Percentiles rank a stretch among this genome's conserved stretches.
Conservation (phyloP, 108 stramenopile genomes). For the Aurantiochytrium sp. region DNA sequence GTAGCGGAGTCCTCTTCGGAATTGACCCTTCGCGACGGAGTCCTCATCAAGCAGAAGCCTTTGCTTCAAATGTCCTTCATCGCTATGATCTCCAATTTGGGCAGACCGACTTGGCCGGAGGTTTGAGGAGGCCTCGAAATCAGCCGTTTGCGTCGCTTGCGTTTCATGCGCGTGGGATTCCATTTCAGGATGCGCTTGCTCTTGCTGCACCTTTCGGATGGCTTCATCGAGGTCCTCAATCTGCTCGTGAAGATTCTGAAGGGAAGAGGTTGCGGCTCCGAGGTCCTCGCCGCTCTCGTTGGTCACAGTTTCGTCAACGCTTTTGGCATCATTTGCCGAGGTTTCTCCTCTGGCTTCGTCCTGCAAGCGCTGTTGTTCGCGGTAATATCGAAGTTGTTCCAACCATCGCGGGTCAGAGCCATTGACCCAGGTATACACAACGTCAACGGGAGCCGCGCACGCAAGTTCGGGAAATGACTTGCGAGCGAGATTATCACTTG, state of each 20-base stretch:
- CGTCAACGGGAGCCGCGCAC: constrained; percentile 34
- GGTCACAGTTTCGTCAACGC: too few species aligned
- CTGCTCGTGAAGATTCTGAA: not conserved
- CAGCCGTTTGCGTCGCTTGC: too few species aligned
- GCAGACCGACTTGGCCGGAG: too few species aligned
- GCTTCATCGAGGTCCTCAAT: not conserved
- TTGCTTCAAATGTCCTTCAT: too few species aligned
- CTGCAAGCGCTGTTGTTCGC: not conserved
- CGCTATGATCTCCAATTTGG: too few species aligned
- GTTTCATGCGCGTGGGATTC: too few species aligned
- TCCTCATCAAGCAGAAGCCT: too few species aligned
- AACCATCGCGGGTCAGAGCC: constrained; percentile 54
- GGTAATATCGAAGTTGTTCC: not conserved
- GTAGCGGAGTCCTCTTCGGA: too few species aligned
- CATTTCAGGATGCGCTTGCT: too few species aligned
- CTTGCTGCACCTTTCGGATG: not conserved
- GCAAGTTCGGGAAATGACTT: not conserved
- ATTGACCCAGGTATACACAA: constrained; percentile 60
- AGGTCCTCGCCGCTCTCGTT: not conserved
- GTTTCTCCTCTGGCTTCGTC: not conserved
- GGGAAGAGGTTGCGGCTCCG: not conserved
- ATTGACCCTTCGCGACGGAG: too few species aligned
- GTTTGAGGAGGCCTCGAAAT: too few species aligned
- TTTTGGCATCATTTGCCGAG: too few species aligned
- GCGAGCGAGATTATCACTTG: not conserved